phyloP scores from a whole-genome alignment of 768 basidiomycete species.

The Amyloporia xantha region DNA sequence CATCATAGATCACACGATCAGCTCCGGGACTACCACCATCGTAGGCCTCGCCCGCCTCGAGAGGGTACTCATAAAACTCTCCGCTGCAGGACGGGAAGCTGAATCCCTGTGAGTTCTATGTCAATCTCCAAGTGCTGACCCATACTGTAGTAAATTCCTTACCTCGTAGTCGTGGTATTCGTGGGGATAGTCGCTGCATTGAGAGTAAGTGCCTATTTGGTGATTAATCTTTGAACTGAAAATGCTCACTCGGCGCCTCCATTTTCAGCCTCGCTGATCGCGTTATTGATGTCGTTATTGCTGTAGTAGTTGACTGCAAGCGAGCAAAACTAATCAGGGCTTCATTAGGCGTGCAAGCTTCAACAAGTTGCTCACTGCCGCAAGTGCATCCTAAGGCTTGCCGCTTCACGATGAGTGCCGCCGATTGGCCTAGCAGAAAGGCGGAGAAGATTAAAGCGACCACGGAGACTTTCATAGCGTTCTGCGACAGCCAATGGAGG shows the following conservation, averaged over 20 bases:
- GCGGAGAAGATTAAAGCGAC: constrained; percentile 7
- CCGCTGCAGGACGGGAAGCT: constrained; percentile 19
- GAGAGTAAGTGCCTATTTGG: neutral
- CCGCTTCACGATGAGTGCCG: constrained; percentile 8
- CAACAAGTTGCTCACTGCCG: constrained; percentile 15
- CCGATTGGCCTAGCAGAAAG: constrained; percentile 6
- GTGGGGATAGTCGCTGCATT: constrained; percentile 21
- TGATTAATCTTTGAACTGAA: neutral
- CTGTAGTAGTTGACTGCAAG: constrained; percentile 12
- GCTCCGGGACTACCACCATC: constrained; percentile 23
- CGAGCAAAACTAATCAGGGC: no score
- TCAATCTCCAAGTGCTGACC: neutral
- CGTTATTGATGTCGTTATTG: constrained; percentile 14
- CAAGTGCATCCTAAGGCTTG: constrained; percentile 19
- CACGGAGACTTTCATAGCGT: constrained; percentile 9
- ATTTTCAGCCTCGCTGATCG: constrained; percentile 16
- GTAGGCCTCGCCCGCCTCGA: constrained; percentile 19
- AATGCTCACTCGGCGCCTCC: constrained; percentile 15
- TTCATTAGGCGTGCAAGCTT: no score
- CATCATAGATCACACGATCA: constrained; percentile 23
- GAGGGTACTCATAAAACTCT: constrained; percentile 19
- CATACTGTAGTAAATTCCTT: neutral
- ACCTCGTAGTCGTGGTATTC: constrained; percentile 24
- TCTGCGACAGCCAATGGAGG: no score
- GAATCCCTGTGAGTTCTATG: constrained; percentile 11